Percentiles rank a stretch among this genome's conserved stretches.
Conservation (phyloP, 768 basidiomycete species). For the Vishniacozyma victoriae region DNA sequence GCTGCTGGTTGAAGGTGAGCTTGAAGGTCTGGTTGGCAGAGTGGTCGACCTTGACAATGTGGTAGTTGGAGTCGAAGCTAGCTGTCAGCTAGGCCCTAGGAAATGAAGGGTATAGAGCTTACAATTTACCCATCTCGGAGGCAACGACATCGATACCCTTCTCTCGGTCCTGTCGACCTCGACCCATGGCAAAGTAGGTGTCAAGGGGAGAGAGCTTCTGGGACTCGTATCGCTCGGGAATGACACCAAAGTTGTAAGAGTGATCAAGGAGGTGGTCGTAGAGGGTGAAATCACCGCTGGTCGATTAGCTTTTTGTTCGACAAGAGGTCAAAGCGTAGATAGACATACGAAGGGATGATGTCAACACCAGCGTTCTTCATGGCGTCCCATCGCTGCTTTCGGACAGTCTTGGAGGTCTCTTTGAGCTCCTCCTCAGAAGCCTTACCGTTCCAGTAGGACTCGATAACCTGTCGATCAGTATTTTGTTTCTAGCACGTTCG, state of each 20-base stretch:
- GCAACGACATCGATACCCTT: constrained; percentile 93
- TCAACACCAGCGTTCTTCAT: constrained; percentile 83
- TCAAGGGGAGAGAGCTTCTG: constrained; percentile 82
- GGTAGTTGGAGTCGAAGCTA: constrained; percentile 99
- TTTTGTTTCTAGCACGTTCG: not conserved
- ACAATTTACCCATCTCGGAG: constrained; percentile 99
- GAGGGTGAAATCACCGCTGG: constrained; percentile 93
- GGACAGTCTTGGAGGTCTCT: constrained; percentile 78
- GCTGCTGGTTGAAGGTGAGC: constrained; percentile 88
- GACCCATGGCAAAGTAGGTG: constrained; percentile 98
- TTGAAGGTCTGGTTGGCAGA: constrained; percentile 87
- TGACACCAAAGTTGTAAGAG: constrained; percentile 90
- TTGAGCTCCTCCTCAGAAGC: constrained; percentile 78
- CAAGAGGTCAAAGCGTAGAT: too few relatives aligned
- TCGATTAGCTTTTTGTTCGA: constrained; percentile 4
- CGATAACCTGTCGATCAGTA: constrained; percentile 63
- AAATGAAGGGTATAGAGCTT: constrained; percentile 40
- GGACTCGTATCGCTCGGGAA: constrained; percentile 86
- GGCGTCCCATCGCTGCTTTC: constrained; percentile 78
- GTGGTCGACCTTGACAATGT: constrained; percentile 96
- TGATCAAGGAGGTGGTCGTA: constrained; percentile 99
- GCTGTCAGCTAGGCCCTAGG: constrained; percentile 9
- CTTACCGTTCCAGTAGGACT: constrained; percentile 97
- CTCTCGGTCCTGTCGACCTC: constrained; percentile 76
- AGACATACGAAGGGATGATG: constrained; percentile 75